These are phyloP conservation scores for Boechera divaricarpa DNA, from an alignment of 345 rosid genomes.

Conservation along the genomic window DNA sequence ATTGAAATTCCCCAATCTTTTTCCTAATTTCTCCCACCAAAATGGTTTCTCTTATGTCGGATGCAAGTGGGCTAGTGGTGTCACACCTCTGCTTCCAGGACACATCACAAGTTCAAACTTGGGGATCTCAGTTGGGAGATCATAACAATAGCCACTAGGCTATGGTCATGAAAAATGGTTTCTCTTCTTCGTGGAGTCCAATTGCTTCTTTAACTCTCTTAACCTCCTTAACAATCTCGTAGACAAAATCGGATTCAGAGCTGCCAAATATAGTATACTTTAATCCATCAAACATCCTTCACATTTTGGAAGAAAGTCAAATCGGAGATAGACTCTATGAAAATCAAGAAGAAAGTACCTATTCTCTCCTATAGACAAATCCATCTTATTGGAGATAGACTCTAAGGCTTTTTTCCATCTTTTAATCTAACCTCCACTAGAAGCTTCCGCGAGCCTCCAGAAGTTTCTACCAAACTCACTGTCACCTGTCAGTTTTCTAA, in stretches of 20 bases:
- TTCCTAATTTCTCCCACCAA: too few relatives aligned
- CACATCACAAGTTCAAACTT: too few relatives aligned
- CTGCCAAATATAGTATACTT: conserved; percentile 13
- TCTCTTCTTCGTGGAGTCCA: not conserved
- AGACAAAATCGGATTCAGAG: conserved; percentile 31
- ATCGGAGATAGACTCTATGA: too few relatives aligned
- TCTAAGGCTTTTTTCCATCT: not conserved
- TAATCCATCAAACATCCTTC: not conserved
- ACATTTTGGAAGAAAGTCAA: not conserved
- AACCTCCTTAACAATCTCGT: conserved; percentile 22
- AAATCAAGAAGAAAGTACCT: not conserved
- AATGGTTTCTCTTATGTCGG: too few relatives aligned
- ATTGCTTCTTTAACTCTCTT: not conserved
- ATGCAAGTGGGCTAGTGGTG: too few relatives aligned
- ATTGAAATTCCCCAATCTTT: too few relatives aligned
- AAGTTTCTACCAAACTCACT: conserved; percentile 20
- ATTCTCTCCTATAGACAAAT: not conserved
- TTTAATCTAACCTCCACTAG: not conserved
- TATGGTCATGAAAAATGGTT: not conserved
- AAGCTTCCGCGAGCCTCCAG: not conserved
- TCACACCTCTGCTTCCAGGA: too few relatives aligned
- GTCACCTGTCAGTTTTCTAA: not conserved
- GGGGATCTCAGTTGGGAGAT: too few relatives aligned
- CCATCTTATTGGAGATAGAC: not conserved
- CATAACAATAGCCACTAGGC: too few relatives aligned